Conservation (phyloP, 768 basidiomycete genomes). For the Kwoniella sp. region DNA sequence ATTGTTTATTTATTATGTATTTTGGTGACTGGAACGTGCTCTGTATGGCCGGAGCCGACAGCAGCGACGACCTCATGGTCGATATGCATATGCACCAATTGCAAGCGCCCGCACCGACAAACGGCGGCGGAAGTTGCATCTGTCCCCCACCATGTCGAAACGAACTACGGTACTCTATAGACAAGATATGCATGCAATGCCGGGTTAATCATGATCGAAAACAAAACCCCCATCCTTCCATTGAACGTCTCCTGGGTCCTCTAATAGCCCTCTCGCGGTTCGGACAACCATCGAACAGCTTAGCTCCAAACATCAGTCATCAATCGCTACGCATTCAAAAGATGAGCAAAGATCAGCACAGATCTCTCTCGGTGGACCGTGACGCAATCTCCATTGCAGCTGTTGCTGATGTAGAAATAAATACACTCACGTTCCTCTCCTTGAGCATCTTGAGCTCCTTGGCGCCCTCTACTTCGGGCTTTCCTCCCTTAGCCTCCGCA, state of each 20-base stretch:
- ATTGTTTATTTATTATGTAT: not conserved
- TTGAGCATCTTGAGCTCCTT: slow-evolving; percentile 94
- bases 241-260: too few species aligned
- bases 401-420: too few species aligned
- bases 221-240: not conserved
- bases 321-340: slow-evolving; percentile 23
- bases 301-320: slow-evolving; percentile 47
- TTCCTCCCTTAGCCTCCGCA: slow-evolving; percentile 91
- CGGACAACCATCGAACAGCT: not conserved
- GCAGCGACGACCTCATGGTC: too few species aligned
- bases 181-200: slow-evolving; percentile 15
- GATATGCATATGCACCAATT: too few species aligned
- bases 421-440: slow-evolving; percentile 63
- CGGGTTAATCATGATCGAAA: not conserved
- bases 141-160: too few species aligned
- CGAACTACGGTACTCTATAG: not conserved
- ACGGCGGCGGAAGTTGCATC: too few species aligned
- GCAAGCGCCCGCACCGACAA: too few species aligned
- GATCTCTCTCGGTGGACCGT: not conserved
- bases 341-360: slow-evolving; percentile 17
- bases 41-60: too few species aligned
- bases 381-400: not conserved
- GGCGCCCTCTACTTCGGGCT: slow-evolving; percentile 78
- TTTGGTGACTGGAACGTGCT: not conserved
- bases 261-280: too few species aligned